phyloP scores from a whole-genome alignment of 495 filamentous ascomycete genomes.

The Aspergillus avenaceus region DNA sequence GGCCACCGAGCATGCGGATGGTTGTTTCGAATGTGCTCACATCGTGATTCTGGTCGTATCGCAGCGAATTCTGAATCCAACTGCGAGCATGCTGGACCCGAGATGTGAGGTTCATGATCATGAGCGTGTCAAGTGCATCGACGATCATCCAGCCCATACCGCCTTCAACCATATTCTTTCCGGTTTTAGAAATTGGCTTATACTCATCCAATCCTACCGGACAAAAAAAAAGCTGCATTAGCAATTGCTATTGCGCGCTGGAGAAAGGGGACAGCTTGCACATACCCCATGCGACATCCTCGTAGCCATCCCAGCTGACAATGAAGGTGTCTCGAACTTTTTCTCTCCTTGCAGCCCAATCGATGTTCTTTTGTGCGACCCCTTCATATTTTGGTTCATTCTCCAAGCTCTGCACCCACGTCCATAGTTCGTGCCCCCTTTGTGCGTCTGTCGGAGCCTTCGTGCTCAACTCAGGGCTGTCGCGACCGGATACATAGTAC shows the following conservation, averaged over 20 bases:
- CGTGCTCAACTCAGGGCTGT: constrained; percentile 8
- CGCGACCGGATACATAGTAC: constrained; percentile 56
- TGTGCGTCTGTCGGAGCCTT: constrained; percentile 13
- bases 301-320: constrained; percentile 88
- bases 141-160: constrained; percentile 95
- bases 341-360: constrained; percentile 73
- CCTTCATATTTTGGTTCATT: constrained; percentile 15
- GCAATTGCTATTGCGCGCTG: background rate
- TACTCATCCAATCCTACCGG: constrained; percentile 78
- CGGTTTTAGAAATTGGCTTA: constrained; percentile 74
- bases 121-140: constrained; percentile 91
- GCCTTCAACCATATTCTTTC: constrained; percentile 70
- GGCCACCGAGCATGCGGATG: constrained; percentile 93
- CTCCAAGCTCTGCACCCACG: constrained; percentile 36
- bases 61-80: constrained; percentile 81
- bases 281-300: constrained; percentile 90
- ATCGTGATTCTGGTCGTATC: constrained; percentile 87
- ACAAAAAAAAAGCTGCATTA: constrained; percentile 6
- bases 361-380: constrained; percentile 23
- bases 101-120: constrained; percentile 95
- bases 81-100: constrained; percentile 79
- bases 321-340: constrained; percentile 86
- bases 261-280: background rate
- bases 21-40: constrained; percentile 98
- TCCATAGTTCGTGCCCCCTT: constrained; percentile 37